Evolutionary conservation across 2,329 filamentous ascomycete species (phyloP).

Genomic region (Phyllosticta capitalensis): DNA sequence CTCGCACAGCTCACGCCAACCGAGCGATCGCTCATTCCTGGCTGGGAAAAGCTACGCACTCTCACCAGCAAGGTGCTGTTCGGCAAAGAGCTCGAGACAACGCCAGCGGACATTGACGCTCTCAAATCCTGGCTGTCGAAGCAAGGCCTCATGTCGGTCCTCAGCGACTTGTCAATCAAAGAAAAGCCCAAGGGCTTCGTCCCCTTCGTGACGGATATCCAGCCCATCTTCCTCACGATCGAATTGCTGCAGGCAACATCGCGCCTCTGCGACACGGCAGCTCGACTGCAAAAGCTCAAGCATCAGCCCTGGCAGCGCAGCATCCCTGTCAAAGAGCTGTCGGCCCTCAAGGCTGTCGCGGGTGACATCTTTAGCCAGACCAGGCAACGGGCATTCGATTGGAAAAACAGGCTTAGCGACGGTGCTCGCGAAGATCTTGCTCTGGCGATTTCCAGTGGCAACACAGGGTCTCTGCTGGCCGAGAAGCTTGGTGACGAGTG

Average conservation of each 20-base stretch:
- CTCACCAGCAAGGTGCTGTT: conserved; percentile 3
- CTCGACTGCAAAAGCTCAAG: conserved; percentile 5
- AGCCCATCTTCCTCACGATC: conserved; percentile 14
- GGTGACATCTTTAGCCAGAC: background rate
- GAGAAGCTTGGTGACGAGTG: background rate
- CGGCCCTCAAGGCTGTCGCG: background rate
- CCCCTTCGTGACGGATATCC: background rate
- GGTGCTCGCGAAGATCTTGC: background rate
- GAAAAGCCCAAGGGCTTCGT: background rate
- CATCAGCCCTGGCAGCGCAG: conserved; percentile 1
- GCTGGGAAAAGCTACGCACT: conserved; percentile 8
- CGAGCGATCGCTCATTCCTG: conserved; percentile 4
- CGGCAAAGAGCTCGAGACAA: background rate
- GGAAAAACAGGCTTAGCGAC: conserved; percentile 4
- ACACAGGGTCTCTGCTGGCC: background rate
- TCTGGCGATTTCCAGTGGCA: background rate
- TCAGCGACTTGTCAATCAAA: background rate
- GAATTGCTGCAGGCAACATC: conserved; percentile 14
- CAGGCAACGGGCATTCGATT: conserved; percentile 4
- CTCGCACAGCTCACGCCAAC: conserved; percentile 3
- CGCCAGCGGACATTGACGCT: background rate
- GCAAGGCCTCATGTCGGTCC: background rate
- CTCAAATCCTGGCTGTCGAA: conserved; percentile 3
- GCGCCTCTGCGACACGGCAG: conserved; percentile 6
- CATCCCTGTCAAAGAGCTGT: conserved; percentile 6